phyloP scores from a whole-genome alignment of 495 filamentous ascomycete species.

The Pyrenula massariospora region DNA sequence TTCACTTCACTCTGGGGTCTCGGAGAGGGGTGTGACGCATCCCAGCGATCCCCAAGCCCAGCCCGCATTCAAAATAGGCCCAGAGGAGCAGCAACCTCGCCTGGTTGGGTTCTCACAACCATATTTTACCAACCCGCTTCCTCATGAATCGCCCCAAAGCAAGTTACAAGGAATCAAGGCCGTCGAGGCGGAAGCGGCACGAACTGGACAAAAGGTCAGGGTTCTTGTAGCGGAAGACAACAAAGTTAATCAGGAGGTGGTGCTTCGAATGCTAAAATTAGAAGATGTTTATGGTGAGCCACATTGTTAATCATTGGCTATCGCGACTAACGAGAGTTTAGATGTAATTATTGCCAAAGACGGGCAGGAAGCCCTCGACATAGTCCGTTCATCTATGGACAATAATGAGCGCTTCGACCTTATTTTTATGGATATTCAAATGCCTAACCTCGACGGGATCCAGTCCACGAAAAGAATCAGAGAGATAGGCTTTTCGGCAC shows the following conservation, averaged over 20 bases:
- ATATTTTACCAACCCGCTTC: slow-evolving; percentile 59
- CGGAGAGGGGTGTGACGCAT: slow-evolving; percentile 12
- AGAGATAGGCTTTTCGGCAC: slow-evolving; percentile 73
- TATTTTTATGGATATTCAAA: slow-evolving; percentile 93
- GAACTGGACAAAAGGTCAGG: slow-evolving; percentile 49
- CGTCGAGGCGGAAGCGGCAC: slow-evolving; percentile 27
- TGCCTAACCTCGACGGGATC: slow-evolving; percentile 87
- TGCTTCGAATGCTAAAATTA: slow-evolving; percentile 61
- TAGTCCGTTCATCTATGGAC: slow-evolving; percentile 73
- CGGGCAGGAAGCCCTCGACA: slow-evolving; percentile 79
- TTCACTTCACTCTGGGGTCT: slow-evolving; percentile 19
- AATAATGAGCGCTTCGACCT: slow-evolving; percentile 60
- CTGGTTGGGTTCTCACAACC: slow-evolving; percentile 76
- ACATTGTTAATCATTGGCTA: neutral
- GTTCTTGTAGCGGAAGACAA: slow-evolving; percentile 95
- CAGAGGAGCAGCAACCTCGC: slow-evolving; percentile 49
- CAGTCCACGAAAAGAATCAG: slow-evolving; percentile 81
- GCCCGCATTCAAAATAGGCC: slow-evolving; percentile 16
- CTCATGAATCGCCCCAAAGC: slow-evolving; percentile 24
- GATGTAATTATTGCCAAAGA: slow-evolving; percentile 76
- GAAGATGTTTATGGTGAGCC: slow-evolving; percentile 50
- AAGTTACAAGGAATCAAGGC: slow-evolving; percentile 41
- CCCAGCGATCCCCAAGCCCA: slow-evolving; percentile 10
- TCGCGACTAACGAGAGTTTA: slow-evolving; percentile 14
- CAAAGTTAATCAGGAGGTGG: slow-evolving; percentile 87